Evolutionary conservation across 257 asterid genomes (phyloP), one percentile per base, ranked within the genome.

Genomic region (Linderniella brevidens): DNA sequence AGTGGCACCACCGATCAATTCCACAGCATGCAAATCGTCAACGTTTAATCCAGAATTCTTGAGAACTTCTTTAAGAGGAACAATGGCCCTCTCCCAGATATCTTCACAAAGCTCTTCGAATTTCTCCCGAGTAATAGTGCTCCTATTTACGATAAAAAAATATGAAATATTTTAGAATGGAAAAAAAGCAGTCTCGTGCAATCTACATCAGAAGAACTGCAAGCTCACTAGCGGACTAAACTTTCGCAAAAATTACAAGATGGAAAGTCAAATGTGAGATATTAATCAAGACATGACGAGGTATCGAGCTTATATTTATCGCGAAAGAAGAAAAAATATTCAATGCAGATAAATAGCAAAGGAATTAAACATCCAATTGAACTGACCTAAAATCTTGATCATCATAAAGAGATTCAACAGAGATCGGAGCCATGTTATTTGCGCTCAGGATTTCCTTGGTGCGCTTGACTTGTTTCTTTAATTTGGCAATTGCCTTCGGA

Each of bases 1-100:
- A 32, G 99, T 90, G 71, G 96, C 88, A 68, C 99, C 99, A 65
- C 99, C 99, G 67, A 90, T 81, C 75, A 90, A 70, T 77, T 90
- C 99, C 58, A 90, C 93, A 1, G 92, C 99, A 64, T 81, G 68
- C 63, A 90, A 67, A 55, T 90, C 94, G 20, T 79, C 92, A 48
- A 61, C 56, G 58, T 64, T 85, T 55, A 90, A 49, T 50, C 93
- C 94, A 47, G 99, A 81, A 54, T 68, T 43, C 62, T 68, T 64
- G 66, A 85, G 73, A 56, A 85, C 85, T 56, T 90, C 87, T 73
- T 76, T 79, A 9, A 90, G 61, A 44, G 99, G 98, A 56, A 55
- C 51, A 46, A 90, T 87, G 58, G 99, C 80, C 67, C 63, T 81
- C 56, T 77, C 99, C 90, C 94, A 85, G 49, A 90, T 57, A 65